Evolutionary conservation across 371 early-diverging fungal species (phyloP).

Genomic region (Sanchytrium tribonematis): DNA sequence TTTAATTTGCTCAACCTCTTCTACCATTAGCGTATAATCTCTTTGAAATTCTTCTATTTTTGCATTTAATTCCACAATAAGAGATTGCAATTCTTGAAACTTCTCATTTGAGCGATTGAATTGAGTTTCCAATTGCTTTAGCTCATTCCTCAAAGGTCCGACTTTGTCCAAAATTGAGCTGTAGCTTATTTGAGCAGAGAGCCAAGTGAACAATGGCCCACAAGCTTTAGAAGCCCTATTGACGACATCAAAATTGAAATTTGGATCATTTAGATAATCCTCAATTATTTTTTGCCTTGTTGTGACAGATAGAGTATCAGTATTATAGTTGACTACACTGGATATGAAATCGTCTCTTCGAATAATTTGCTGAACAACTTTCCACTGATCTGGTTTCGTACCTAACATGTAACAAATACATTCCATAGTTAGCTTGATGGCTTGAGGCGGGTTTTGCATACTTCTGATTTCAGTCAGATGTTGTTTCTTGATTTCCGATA

Average conservation of each 20-base stretch:
- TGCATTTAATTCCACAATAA: slow-evolving; percentile 52
- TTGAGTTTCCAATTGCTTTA: slow-evolving; percentile 42
- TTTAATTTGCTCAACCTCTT: slow-evolving; percentile 67
- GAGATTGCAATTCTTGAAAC: slow-evolving; percentile 39
- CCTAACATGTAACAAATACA: slow-evolving; percentile 84
- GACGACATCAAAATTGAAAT: slow-evolving; percentile 70
- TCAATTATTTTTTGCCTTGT: slow-evolving; percentile 46
- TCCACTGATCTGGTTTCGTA: slow-evolving; percentile 43
- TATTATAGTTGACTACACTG: slow-evolving; percentile 78
- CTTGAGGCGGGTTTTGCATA: slow-evolving; percentile 90
- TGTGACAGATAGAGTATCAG: slow-evolving; percentile 39
- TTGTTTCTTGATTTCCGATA: slow-evolving; percentile 74
- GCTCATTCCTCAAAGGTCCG: slow-evolving; percentile 80
- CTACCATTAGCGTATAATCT: slow-evolving; percentile 81
- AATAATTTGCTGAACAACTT: slow-evolving; percentile 58
- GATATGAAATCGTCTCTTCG: slow-evolving; percentile 90
- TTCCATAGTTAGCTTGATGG: slow-evolving; percentile 89
- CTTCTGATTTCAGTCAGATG: slow-evolving; percentile 91
- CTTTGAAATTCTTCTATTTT: slow-evolving; percentile 71
- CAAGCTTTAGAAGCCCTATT: slow-evolving; percentile 96
- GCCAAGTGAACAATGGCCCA: slow-evolving; percentile 93
- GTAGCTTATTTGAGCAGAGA: slow-evolving; percentile 73
- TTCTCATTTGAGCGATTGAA: slow-evolving; percentile 42
- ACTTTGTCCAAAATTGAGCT: slow-evolving; percentile 68
- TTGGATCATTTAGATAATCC: slow-evolving; percentile 46